Evolutionary conservation across 805 yeast species (phyloP).

Genomic region (Candida ovalis): DNA sequence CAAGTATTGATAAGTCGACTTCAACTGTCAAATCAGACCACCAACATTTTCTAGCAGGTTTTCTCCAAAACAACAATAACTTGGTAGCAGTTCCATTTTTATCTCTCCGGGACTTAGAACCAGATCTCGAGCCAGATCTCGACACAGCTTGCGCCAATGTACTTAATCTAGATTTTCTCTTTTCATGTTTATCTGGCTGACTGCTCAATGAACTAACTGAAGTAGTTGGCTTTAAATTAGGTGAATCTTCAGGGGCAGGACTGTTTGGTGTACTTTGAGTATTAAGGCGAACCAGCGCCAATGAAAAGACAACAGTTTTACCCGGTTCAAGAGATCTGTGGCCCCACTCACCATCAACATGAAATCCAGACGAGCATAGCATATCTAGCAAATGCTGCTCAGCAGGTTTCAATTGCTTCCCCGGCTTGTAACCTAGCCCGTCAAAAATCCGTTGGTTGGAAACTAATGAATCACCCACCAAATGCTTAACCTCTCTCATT

Average conservation of each 20-base stretch:
- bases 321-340: constrained; percentile 82
- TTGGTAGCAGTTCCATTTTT: constrained; percentile 42
- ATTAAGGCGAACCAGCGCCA: constrained; percentile 64
- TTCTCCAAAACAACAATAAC: constrained; percentile 87
- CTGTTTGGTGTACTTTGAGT: constrained; percentile 18
- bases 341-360: constrained; percentile 73
- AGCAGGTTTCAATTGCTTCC: constrained; percentile 71
- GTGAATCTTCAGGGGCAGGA: constrained; percentile 21
- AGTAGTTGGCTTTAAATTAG: constrained; percentile 31
- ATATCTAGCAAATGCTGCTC: constrained; percentile 93
- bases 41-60: constrained; percentile 99
- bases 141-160: constrained; percentile 59
- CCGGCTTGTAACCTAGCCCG: constrained; percentile 65
- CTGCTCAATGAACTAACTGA: constrained; percentile 20
- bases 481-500: constrained; percentile 64
- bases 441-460: constrained; percentile 61
- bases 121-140: constrained; percentile 32
- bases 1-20: constrained; percentile 32
- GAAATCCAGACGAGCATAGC: constrained; percentile 88
- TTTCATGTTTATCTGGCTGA: constrained; percentile 23
- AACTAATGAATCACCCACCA: constrained; percentile 66
- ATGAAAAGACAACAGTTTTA: constrained; percentile 80
- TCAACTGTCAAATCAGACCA: constrained; percentile 72
- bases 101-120: constrained; percentile 33
- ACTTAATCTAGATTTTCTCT: constrained; percentile 56